These are phyloP conservation scores for Penicillium pancosmium DNA, from an alignment of 495 filamentous ascomycete species.

Conservation along the genomic window DNA sequence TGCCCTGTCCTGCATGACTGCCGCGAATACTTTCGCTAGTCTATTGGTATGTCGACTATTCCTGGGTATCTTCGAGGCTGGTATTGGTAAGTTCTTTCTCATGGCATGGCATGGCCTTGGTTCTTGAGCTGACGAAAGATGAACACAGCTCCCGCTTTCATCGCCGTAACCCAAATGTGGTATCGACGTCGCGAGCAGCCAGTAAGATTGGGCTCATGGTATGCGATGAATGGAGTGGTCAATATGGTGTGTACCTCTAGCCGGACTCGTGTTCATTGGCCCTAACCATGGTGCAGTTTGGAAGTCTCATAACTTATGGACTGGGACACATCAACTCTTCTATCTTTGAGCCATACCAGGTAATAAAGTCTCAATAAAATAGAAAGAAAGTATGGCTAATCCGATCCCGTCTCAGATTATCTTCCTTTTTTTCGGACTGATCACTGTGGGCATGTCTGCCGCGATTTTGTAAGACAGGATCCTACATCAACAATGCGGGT, in stretches of 20 bases:
- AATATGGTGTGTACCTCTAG: conserved; percentile 49
- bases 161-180: conserved; percentile 67
- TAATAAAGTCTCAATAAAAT: conserved; percentile 8
- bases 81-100: conserved; percentile 35
- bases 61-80: conserved; percentile 64
- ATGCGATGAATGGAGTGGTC: conserved; percentile 60
- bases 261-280: not conserved
- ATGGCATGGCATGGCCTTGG: not conserved
- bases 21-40: conserved; percentile 55
- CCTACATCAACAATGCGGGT: not conserved
- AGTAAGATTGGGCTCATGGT: conserved; percentile 59
- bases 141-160: conserved; percentile 56
- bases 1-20: conserved; percentile 56
- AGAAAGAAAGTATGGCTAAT: conserved; percentile 7
- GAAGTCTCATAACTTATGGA: conserved; percentile 58
- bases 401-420: conserved; percentile 42
- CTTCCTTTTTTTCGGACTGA: conserved; percentile 56
- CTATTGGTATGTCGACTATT: conserved; percentile 61
- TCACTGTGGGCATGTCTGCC: conserved; percentile 52
- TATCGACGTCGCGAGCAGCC: conserved; percentile 63
- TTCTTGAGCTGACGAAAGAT: conserved; percentile 4
- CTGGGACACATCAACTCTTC: conserved; percentile 60
- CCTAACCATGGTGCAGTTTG: conserved; percentile 29
- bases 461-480: conserved; percentile 40
- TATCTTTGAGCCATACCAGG: conserved; percentile 59